Conservation (phyloP, 345 rosid genomes). For the Fremontodendron californicum region DNA sequence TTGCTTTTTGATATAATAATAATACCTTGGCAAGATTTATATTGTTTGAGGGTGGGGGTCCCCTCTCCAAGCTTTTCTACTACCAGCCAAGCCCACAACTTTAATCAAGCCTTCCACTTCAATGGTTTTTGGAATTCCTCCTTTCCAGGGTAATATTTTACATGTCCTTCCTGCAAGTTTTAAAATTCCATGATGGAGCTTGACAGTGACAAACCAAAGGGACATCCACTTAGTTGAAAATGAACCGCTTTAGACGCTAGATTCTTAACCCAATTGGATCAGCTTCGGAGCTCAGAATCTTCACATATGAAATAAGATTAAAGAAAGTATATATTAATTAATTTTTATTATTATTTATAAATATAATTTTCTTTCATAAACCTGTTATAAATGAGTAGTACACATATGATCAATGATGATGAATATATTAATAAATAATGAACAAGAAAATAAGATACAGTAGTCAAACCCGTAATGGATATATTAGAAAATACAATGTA, state of each 20-base stretch:
- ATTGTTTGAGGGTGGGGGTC: neutral
- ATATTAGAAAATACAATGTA: neutral
- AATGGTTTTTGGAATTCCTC: neutral
- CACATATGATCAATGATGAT: no score
- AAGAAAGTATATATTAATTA: no score
- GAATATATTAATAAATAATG: no score
- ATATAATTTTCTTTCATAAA: no score
- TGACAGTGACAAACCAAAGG: constrained; percentile 9
- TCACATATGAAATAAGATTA: neutral
- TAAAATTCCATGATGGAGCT: neutral
- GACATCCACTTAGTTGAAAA: neutral
- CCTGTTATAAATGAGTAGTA: no score
- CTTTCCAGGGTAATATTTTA: neutral
- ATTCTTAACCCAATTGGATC: neutral
- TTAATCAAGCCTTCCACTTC: neutral
- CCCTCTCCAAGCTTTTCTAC: neutral
- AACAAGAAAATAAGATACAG: neutral
- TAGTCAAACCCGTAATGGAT: neutral
- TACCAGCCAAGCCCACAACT: neutral
- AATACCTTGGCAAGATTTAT: neutral
- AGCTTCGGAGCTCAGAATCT: neutral
- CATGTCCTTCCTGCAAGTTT: neutral
- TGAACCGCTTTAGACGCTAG: neutral
- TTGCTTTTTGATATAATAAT: neutral
- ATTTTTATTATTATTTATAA: no score